These are phyloP conservation scores for Boletus pseudo-olivaceus DNA, from an alignment of 768 basidiomycete species.

Conservation along the genomic window DNA sequence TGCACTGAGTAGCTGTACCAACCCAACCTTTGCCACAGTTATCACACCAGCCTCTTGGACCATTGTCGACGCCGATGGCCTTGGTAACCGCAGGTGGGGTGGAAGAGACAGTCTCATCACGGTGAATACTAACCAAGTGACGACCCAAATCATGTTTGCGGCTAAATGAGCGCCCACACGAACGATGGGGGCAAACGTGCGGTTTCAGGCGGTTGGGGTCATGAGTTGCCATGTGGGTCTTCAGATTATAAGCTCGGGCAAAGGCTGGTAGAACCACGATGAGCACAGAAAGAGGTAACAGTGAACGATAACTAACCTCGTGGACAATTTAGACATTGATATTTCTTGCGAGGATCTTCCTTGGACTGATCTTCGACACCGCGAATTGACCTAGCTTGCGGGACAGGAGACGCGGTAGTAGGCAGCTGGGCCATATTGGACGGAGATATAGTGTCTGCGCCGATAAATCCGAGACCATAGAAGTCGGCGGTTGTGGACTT, in stretches of 20 bases:
- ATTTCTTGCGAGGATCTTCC: conserved; percentile 72
- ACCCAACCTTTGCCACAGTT: conserved; percentile 68
- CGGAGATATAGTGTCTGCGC: conserved; percentile 49
- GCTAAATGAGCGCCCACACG: conserved; percentile 88
- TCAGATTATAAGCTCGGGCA: conserved; percentile 90
- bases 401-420: conserved; percentile 39
- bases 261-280: conserved; percentile 53
- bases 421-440: conserved; percentile 52
- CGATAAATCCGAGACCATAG: conserved; percentile 34
- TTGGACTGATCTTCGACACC: conserved; percentile 43
- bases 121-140: conserved; percentile 83
- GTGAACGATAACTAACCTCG: conserved; percentile 46
- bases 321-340: conserved; percentile 71
- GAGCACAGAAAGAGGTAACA: background rate
- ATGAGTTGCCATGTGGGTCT: conserved; percentile 94
- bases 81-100: conserved; percentile 39
- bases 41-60: conserved; percentile 67
- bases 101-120: conserved; percentile 54
- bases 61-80: conserved; percentile 67
- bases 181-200: conserved; percentile 79
- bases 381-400: conserved; percentile 36
- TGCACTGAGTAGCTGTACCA: conserved; percentile 51
- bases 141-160: conserved; percentile 93
- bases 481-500: conserved; percentile 50
- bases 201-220: conserved; percentile 90